A percentile compares a stretch with the other conserved stretches of the same genome.
phyloP scores from a whole-genome alignment of 805 yeast genomes.

The Ogataea ramenticola region DNA sequence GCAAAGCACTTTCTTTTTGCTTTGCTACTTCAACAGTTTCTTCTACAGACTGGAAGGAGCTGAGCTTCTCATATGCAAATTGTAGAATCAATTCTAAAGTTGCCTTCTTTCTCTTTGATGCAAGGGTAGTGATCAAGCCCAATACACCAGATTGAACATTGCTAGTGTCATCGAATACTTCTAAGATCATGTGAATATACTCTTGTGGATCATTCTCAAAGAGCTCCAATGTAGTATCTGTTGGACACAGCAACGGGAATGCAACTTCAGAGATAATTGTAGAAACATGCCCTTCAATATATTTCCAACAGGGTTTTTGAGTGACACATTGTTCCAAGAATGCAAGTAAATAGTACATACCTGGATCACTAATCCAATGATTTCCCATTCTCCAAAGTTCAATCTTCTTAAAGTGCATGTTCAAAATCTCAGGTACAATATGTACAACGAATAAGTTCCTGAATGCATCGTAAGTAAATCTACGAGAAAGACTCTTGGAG shows the following conservation, averaged over 20 bases:
- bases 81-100: conserved; percentile 55
- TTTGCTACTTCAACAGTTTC: conserved; percentile 48
- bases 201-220: conserved; percentile 90
- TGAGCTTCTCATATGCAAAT: conserved; percentile 49
- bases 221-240: conserved; percentile 60
- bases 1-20: conserved; percentile 70
- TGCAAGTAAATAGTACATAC: conserved; percentile 56
- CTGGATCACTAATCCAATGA: conserved; percentile 64
- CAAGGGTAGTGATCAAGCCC: conserved; percentile 63
- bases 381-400: conserved; percentile 63
- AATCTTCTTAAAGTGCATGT: conserved; percentile 55
- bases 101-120: conserved; percentile 54
- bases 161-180: conserved; percentile 49
- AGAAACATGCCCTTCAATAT: conserved; percentile 63
- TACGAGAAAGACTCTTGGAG: conserved; percentile 35
- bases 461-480: conserved; percentile 56
- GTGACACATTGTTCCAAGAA: conserved; percentile 58
- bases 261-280: conserved; percentile 64
- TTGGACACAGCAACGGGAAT: conserved; percentile 73
- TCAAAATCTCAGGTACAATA: conserved; percentile 68
- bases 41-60: conserved; percentile 24
- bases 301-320: conserved; percentile 55
- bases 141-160: conserved; percentile 79
- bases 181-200: conserved; percentile 73
- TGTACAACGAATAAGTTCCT: conserved; percentile 43